Base-by-base conservation (phyloP, 768 basidiomycete species). In the Russula earlei region DNA sequence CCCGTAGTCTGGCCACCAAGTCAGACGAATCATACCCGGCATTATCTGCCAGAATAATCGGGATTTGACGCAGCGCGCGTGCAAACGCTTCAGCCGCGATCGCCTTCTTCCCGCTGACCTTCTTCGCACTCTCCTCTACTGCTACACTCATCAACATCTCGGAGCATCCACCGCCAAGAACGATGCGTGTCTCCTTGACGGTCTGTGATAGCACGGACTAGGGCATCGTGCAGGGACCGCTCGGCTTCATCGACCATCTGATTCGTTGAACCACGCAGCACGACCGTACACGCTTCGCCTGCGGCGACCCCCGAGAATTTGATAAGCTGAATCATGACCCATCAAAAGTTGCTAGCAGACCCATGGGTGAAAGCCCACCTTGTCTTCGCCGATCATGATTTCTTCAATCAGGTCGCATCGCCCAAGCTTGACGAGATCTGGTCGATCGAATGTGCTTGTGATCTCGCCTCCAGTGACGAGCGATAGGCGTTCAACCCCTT, bases 201-300 rank as follows among this genome's bases (percentile, higher is more conserved):
- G 95, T 98, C 67, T 99, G 96, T 15, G 94, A 95, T 15, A 99
- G 78, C 4, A 99, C 96, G 0, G 92, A 95, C 10, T n/a, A 99
- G 84, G 4, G 96, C 96, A 63, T 99, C 96, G 67, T 98, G 96
- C 43, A 99, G 74, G 1, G 95, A 98, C 11, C 96, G 86, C 66
- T 98, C 96, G 1, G 96, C 96, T 69, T 99, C 96, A 64, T 98
- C 96, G 24, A 99, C 87, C 95, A 99, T 99, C 68, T 99, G 96
- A 59, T 85, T 87, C 20, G 96, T 98, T 37, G 94, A 96, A 14
- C 96, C 96, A 34, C 96, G 89, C 8, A 99, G 80, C 27, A 99
- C 95, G 50, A 98, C 93, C 0, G 96, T 99, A 69, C 96, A 98
- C 20, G 96, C 96, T 70, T 95, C 85, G 12, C 95, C 95, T 19